Base-by-base conservation (phyloP, 208 protist genomes). In the Trypanosoma platydactyli region DNA sequence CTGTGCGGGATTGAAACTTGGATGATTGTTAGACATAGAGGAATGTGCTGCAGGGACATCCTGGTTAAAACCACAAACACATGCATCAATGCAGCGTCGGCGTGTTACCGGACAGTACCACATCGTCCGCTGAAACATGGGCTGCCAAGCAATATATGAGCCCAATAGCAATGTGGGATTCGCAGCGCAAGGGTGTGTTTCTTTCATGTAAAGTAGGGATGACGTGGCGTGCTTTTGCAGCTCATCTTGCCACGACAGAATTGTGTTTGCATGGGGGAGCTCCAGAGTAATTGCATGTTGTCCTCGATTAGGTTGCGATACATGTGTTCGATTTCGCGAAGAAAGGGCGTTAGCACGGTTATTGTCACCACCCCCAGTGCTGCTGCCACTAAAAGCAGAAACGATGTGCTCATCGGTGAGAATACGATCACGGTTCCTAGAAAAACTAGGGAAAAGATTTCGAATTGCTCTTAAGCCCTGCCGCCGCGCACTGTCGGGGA, bases 91-190 rank as follows among this genome's bases (percentile, higher is more conserved):
- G 60, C 88, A 94, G 50, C 88, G 84, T n/a, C 80, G 76, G 3
- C 81, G 82, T 35, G 79, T 83, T 9, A 94, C 84, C 0, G 83
- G 88, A 64, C 88, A 94, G 77, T 87, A 94, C 56, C 83, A 87
- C 80, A 91, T 81, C 3, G 82, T 90, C 33, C 76, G 79, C 57
- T 80, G 83, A 61, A 94, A 94, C 53, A 73, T 54, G 0, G 81
- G 77, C 59, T 80, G 79, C 80, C 69, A 83, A 20, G 55, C 35
- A 60, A 74, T 29, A 33, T 24, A 70, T 41, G 75, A 64, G 45
- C 45, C 48, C 33, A 65, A 27, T 5, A 64, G 25, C 44, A 69
- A 35, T 38, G 42, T 50, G 30, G 74, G 72, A 58, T 73, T 61
- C 33, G 67, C 51, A 42, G 73, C 42, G 49, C 57, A 49, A 64